A percentile compares a stretch with the other conserved stretches of the same genome.
These are phyloP conservation scores for Hypericum perforatum DNA, from an alignment of 345 rosid genomes.

Conservation along the genomic window DNA sequence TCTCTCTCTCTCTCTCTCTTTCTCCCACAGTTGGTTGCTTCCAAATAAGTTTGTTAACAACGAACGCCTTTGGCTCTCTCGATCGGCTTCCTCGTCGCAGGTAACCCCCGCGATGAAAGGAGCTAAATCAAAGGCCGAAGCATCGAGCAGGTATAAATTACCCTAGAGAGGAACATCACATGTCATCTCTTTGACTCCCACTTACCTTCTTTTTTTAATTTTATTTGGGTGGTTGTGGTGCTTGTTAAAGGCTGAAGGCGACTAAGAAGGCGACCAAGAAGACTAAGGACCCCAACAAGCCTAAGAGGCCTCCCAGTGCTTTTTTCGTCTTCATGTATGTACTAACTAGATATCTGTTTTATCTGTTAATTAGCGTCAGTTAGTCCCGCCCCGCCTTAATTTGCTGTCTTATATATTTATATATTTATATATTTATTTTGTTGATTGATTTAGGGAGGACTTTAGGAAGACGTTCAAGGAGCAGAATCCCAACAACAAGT, in stretches of 20 bases:
- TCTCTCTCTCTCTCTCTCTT: too few species aligned
- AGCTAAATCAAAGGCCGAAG: constrained; percentile 34
- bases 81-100: constrained; percentile 24
- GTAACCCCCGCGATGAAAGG: constrained; percentile 57
- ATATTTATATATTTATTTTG: neutral
- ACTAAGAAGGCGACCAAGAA: constrained; percentile 41
- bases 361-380: too few species aligned
- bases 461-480: constrained; percentile 57
- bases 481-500: constrained; percentile 68
- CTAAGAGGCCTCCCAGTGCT: too few species aligned
- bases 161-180: neutral
- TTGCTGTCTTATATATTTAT: neutral
- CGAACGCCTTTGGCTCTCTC: constrained; percentile 16
- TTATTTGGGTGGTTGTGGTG: neutral
- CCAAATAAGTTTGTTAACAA: too few species aligned
- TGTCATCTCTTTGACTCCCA: constrained; percentile 6
- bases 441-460: constrained; percentile 41
- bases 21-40: too few species aligned
- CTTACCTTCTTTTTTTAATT: neutral
- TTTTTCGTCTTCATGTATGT: constrained; percentile 51
- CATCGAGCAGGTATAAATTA: constrained; percentile 4
- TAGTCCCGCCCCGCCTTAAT: neutral
- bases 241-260: neutral
- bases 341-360: too few species aligned
- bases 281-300: constrained; percentile 21